A percentile compares a stretch with the other conserved stretches of the same genome.
Conservation (phyloP, 1,284 basidiomycete species). For the Golubevia pallescens region DNA sequence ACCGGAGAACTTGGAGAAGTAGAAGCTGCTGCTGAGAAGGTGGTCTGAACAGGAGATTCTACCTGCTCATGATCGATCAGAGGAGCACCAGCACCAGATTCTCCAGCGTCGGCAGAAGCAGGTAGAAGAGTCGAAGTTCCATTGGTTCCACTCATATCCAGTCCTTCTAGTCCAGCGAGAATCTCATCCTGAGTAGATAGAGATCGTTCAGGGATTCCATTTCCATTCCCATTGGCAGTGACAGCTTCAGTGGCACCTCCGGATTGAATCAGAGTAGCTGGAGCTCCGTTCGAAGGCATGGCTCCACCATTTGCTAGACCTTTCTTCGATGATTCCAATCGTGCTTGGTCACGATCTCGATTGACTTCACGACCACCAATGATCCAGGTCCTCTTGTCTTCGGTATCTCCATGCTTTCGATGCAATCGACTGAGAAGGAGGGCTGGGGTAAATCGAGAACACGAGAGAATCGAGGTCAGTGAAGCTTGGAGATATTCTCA, state of each 20-base stretch:
- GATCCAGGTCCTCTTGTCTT: slow-evolving; percentile 57
- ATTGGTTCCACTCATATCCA: slow-evolving; percentile 33
- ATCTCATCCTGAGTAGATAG: slow-evolving; percentile 24
- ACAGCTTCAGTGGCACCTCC: slow-evolving; percentile 29
- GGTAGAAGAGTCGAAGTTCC: slow-evolving; percentile 6
- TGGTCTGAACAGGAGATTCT: slow-evolving; percentile 1
- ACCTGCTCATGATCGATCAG: slow-evolving; percentile 11
- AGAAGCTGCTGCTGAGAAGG: slow-evolving; percentile 2
- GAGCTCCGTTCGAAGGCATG: slow-evolving; percentile 38
- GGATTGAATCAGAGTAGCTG: slow-evolving; percentile 35
- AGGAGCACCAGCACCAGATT: slow-evolving; percentile 1
- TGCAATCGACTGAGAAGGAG: slow-evolving; percentile 45
- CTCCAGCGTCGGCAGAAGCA: slow-evolving; percentile 9
- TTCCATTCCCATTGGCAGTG: slow-evolving; percentile 26
- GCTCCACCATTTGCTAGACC: slow-evolving; percentile 52
- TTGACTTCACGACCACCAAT: slow-evolving; percentile 60
- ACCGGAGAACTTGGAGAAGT: slow-evolving; percentile 1
- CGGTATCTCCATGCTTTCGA: slow-evolving; percentile 52
- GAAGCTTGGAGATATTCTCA: too few species aligned
- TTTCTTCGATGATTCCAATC: slow-evolving; percentile 41
- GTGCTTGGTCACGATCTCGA: slow-evolving; percentile 44
- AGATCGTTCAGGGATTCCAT: slow-evolving; percentile 1
- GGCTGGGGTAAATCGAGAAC: slow-evolving; percentile 15
- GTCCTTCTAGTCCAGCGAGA: slow-evolving; percentile 36
- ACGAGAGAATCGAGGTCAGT: too few species aligned